A percentile compares a stretch with the other conserved stretches of the same genome.
Evolutionary conservation across 2,329 filamentous ascomycete genomes (phyloP).

Genomic region (Penicillium sp.): DNA sequence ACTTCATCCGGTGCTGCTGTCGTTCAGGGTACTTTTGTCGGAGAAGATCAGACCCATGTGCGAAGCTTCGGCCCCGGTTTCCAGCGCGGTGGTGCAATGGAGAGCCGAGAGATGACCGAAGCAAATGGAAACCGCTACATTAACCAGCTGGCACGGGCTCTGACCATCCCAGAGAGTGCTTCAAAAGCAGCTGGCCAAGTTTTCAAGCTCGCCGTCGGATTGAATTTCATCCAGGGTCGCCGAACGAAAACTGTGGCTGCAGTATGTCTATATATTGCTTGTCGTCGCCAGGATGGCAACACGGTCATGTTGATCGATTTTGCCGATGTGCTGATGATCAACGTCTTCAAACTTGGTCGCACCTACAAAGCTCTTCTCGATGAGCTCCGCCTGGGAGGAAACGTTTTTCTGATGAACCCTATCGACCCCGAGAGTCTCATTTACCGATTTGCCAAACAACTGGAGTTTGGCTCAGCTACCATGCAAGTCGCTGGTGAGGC

Average conservation of each 20-base stretch:
- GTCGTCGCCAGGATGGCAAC: conserved; percentile 71
- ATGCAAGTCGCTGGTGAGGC: conserved; percentile 84
- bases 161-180: conserved; percentile 53
- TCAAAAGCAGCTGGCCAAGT: conserved; percentile 64
- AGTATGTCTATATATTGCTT: conserved; percentile 87
- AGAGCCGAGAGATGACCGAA: conserved; percentile 47
- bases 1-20: conserved; percentile 77
- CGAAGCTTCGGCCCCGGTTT: conserved; percentile 52
- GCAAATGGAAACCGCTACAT: conserved; percentile 44
- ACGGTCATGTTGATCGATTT: conserved; percentile 93
- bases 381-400: conserved; percentile 47
- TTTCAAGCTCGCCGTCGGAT: conserved; percentile 68
- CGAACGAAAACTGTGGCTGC: conserved; percentile 78
- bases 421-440: conserved; percentile 87
- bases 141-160: conserved; percentile 37
- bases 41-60: conserved; percentile 76
- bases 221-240: conserved; percentile 80
- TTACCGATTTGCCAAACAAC: conserved; percentile 79
- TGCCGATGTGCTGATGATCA: conserved; percentile 75
- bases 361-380: conserved; percentile 80
- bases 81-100: conserved; percentile 46
- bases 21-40: conserved; percentile 84
- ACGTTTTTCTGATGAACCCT: conserved; percentile 65
- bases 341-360: conserved; percentile 86
- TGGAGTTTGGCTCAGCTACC: conserved; percentile 80